Base-by-base conservation (phyloP, 371 early-diverging fungal genomes). In the Circinella umbellata region DNA sequence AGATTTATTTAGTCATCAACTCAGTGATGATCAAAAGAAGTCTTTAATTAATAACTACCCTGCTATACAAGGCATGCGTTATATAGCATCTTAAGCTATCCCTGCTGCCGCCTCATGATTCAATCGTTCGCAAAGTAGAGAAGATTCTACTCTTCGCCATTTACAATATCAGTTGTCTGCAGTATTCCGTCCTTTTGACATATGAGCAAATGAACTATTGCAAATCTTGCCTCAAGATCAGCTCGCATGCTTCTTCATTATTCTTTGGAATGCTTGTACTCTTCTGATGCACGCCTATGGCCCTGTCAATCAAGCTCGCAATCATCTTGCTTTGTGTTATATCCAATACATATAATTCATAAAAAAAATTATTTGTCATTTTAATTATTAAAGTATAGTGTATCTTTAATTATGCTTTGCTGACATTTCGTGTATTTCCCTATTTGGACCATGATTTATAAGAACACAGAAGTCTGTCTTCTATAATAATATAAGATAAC, bases 161-260 rank as follows among this genome's bases (percentile, higher is more conserved):
- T 1, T 76, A 4, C 73, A 76, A 20, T 76, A 76, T 46, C 48
- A 66, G 3, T 7, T 69, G 1, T 71, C 72, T 5, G 53, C 48
- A 54, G 66, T 27, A 6, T 54, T 69, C 4, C 66, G 69, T 4
- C 71, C 69, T 10, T 47, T 74, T 0, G 71, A 71, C 46, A 48
- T 66, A 1, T 46, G 66, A 6, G 66, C 54, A 3, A 46, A 62
- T 55, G 55, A 66, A 66, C 35, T 64, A 14, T 18, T 61, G 4
- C 35, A 18, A 55, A 55, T 34, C 9, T n/a, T 55, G 3, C 57
- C 35, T 4, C 57, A 55, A 34, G 57, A 55, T 35, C 57, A 55
- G 35, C 34, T 55, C 4, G 13, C 20, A 9, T 13, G 34, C n/a
- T 55, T 55, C 7, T 55, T 27, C 34, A n/a, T 55, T 35, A 55